phyloP scores from a whole-genome alignment of 805 yeast genomes.

The Cyberlindnera japonica region DNA sequence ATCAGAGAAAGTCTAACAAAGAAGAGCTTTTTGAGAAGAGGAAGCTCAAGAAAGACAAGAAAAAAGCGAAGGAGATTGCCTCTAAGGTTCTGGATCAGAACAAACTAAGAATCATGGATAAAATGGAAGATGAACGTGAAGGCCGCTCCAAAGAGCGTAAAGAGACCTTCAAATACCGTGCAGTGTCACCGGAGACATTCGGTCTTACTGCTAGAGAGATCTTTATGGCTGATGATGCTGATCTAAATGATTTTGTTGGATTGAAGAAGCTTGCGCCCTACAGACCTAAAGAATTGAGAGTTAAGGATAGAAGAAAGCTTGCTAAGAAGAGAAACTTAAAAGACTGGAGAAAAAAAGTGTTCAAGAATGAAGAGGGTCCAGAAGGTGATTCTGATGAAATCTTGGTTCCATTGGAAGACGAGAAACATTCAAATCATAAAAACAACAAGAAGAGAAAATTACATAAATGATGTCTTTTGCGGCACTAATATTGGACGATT shows the following conservation, averaged over 20 bases:
- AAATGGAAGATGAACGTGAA: constrained; percentile 58
- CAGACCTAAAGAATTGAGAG: constrained; percentile 65
- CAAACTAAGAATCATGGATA: constrained; percentile 59
- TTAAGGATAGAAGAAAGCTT: constrained; percentile 78
- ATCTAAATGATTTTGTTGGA: constrained; percentile 80
- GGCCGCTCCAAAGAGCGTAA: constrained; percentile 50
- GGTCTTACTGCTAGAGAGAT: constrained; percentile 87
- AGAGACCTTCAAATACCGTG: constrained; percentile 76
- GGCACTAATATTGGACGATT: too few species aligned
- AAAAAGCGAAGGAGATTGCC: constrained; percentile 60
- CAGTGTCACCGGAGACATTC: constrained; percentile 91
- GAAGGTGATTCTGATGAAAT: constrained; percentile 24
- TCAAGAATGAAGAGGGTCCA: constrained; percentile 56
- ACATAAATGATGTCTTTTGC: neutral
- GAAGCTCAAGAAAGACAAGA: constrained; percentile 57
- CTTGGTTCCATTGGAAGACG: constrained; percentile 10
- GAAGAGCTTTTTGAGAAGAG: constrained; percentile 56
- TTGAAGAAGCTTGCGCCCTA: constrained; percentile 93
- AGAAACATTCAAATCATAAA: neutral
- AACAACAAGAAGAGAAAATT: constrained; percentile 1
- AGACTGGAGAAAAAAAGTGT: constrained; percentile 87
- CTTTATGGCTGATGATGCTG: constrained; percentile 81
- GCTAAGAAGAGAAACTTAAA: constrained; percentile 77
- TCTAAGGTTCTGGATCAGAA: constrained; percentile 76
- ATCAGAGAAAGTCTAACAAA: constrained; percentile 44